These are phyloP conservation scores for Heterobasidion irregulare DNA, from an alignment of 1,284 basidiomycete species.

Conservation along the genomic window DNA sequence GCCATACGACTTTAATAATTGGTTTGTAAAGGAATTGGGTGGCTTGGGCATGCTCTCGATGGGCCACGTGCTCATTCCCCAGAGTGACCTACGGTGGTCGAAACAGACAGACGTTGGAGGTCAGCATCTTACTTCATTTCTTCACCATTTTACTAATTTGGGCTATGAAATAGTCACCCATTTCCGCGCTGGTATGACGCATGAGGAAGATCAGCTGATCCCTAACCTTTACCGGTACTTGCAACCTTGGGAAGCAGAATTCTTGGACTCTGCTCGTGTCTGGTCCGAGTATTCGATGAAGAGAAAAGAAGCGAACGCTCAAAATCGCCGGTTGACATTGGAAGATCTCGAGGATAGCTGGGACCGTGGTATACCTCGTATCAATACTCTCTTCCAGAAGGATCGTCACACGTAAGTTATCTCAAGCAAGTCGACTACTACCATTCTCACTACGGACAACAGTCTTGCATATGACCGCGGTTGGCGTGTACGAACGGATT, in stretches of 20 bases:
- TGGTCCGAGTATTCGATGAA: slow-evolving; percentile 99
- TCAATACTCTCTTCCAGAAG: slow-evolving; percentile 97
- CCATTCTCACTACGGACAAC: slow-evolving; percentile 24
- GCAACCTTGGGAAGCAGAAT: slow-evolving; percentile 98
- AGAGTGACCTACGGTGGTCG: slow-evolving; percentile 95
- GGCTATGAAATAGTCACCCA: slow-evolving; percentile 59
- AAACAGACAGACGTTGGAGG: slow-evolving; percentile 96
- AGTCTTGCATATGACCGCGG: slow-evolving; percentile 96
- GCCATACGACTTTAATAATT: not conserved
- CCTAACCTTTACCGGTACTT: slow-evolving; percentile 98
- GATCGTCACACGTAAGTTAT: slow-evolving; percentile 83
- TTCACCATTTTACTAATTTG: slow-evolving; percentile 5
- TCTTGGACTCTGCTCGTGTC: slow-evolving; percentile 95
- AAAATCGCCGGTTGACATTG: slow-evolving; percentile 93
- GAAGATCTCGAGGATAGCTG: slow-evolving; percentile 97
- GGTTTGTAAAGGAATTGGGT: slow-evolving; percentile 65
- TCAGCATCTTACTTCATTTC: slow-evolving; percentile 20
- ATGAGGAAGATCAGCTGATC: slow-evolving; percentile 91
- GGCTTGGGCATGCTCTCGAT: slow-evolving; percentile 99
- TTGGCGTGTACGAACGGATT: slow-evolving; percentile 93
- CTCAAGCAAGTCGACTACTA: not conserved
- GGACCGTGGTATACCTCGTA: slow-evolving; percentile 97
- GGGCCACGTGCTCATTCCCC: slow-evolving; percentile 98
- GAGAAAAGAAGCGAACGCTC: slow-evolving; percentile 96
- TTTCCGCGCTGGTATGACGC: slow-evolving; percentile 96